Base-by-base conservation (phyloP, 2,329 filamentous ascomycete genomes). In the Xylariaceae sp. region DNA sequence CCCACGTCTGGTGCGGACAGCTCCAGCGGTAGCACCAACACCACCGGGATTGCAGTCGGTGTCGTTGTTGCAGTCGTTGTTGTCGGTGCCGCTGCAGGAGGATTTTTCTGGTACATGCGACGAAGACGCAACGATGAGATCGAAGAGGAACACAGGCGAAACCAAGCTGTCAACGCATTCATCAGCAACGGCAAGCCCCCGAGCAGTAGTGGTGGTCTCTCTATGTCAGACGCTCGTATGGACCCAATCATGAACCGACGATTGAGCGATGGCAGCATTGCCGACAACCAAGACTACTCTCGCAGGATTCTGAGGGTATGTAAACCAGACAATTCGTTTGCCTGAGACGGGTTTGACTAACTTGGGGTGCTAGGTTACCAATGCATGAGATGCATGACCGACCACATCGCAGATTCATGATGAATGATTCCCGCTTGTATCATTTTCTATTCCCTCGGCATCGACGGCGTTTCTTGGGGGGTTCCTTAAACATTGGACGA, bases 261-360 rank as follows among this genome's bases (percentile, higher is more conserved):
- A 65, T 78, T 91, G 70, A 96, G 91, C 67, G 88, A 93, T 59
- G 91, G 91, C 54, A 96, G 90, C 66, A 96, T 97, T 64, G 91
- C 90, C 39, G 91, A 97, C 64, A 94, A 96, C 67, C 83, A 95
- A 67, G 91, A 97, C 65, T 97, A 95, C 70, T 96, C 91, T 49
- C 82, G 91, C 69, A 86, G 87, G 69, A 96, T 97, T 66, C 78
- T 97, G 61, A 87, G 94, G 81, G 91, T 95, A 77, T 52, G 79
- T 70, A 31, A 8, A 34, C 44, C 37, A 2, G 9, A 12, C n/a
- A 35, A 4, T 29, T 7, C 4, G n/a, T 28, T 1, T 9, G 6
- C 16, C 3, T 4, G 19, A 31, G 32, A 38, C 19, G 6, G 4
- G 41, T 41, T 40, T 43, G 18, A 44, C 50, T 37, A 49, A 41